Evolutionary conservation across 2,329 filamentous ascomycete species (phyloP), one percentile per base, ranked within the genome.

Genomic region (Trichoderma lentiforme): DNA sequence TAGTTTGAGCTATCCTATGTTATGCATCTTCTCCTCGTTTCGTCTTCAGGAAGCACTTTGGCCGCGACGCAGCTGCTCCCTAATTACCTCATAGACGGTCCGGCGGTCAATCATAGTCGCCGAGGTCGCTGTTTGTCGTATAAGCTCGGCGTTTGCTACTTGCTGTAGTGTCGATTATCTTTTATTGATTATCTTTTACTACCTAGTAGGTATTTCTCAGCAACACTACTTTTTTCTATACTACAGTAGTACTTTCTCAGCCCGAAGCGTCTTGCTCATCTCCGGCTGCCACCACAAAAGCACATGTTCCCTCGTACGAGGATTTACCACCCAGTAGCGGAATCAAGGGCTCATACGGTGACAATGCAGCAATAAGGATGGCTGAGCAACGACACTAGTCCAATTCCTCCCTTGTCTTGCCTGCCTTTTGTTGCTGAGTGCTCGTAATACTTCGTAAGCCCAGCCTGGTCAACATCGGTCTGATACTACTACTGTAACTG

Each of bases 31-130:
- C 24, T 51, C 6, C 66, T 69, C 66, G 39, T 61, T 61, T 61
- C 36, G 53, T 30, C 21, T 30, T 57, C 65, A 24, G 24, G 61
- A 39, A 30, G 61, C 36, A 28, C 61, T 34, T 43, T 68, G 51
- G 34, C 34, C 26, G 34, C 53, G 56, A 47, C 32, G 39, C 56
- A 60, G 24, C 24, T 47, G 26, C n/a, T 62, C 24, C 30, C 39
- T 66, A 66, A 74, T 74, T 72, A 73, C 70, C 72, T 74, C 73
- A 74, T 74, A 67, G 61, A 72, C 39, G 57, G 57, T 26, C 58
- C 62, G 56, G 51, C 51, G 60, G 36, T 65, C 67, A 58, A 58
- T 60, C 34, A 68, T 32, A 57, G 66, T 68, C 51, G 65, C 73
- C 69, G 61, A 73, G 32, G 36, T 60, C 62, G 47, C 62, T 58